Percentiles rank a stretch among this genome's conserved stretches.
phyloP scores from a whole-genome alignment of 2,329 filamentous ascomycete genomes.

The Trichoderma semiorbis region DNA sequence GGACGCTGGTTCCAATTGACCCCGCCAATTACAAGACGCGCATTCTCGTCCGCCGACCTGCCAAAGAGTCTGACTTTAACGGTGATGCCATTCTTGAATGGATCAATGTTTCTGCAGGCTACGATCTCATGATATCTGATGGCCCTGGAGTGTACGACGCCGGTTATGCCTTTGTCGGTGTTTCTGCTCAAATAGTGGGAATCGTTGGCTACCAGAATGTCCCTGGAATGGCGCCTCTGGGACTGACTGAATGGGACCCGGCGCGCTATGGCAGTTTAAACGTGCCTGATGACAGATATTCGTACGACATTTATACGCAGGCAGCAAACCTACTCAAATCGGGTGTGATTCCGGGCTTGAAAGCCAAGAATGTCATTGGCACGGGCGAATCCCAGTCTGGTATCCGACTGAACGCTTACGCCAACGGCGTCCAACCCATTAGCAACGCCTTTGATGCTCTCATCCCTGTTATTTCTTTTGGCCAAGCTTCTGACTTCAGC shows the following conservation, averaged over 20 bases:
- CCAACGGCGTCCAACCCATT: neutral
- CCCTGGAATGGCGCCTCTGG: neutral
- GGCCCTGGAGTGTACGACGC: neutral
- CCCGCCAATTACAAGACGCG: neutral
- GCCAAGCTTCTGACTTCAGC: neutral
- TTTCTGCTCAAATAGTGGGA: neutral
- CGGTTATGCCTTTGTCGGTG: neutral
- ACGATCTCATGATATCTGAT: neutral
- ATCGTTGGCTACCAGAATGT: neutral
- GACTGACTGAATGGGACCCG: neutral
- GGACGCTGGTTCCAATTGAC: neutral
- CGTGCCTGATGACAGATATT: neutral
- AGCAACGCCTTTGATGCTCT: neutral
- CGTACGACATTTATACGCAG: neutral
- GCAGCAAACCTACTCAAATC: neutral
- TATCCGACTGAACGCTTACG: neutral
- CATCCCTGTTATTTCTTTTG: neutral
- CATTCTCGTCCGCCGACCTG: neutral
- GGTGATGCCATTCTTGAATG: neutral
- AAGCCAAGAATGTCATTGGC: neutral
- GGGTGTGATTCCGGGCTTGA: neutral
- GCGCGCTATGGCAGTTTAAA: neutral
- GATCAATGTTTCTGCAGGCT: neutral
- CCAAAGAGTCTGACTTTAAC: neutral
- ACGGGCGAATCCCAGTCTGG: neutral